A percentile compares a stretch with the other conserved stretches of the same genome.
Conservation (phyloP, 345 rosid species). For the Diplotaxis tenuifolia region DNA sequence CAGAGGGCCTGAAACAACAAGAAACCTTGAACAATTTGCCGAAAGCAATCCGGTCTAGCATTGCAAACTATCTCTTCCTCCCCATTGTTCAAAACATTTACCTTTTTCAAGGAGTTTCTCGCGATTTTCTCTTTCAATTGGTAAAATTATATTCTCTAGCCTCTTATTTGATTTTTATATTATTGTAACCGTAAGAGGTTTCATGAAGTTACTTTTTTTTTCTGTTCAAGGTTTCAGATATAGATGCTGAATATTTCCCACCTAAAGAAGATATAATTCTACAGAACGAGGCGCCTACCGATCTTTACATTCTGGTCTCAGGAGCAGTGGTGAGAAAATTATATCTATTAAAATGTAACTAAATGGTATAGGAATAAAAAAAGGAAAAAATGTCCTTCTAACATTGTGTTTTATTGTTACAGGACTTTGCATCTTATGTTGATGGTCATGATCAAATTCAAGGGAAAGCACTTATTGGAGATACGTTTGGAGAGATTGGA, state of each 20-base stretch:
- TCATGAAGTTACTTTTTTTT: slow-evolving; percentile 18
- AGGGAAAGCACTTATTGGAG: slow-evolving; percentile 65
- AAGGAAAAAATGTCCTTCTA: no score
- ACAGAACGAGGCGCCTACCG: slow-evolving; percentile 78
- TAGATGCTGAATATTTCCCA: slow-evolving; percentile 95
- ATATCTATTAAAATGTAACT: no score
- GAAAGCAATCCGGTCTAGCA: slow-evolving; percentile 89
- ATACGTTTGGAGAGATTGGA: slow-evolving; percentile 79
- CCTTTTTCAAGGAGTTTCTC: slow-evolving; percentile 85
- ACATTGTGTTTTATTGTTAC: slow-evolving; percentile 32
- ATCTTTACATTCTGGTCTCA: slow-evolving; percentile 81
- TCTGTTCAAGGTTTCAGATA: slow-evolving; percentile 61
- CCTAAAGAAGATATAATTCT: slow-evolving; percentile 77
- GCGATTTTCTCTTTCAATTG: slow-evolving; percentile 84
- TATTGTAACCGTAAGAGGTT: not conserved
- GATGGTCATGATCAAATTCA: slow-evolving; percentile 58
- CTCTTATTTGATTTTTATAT: not conserved
- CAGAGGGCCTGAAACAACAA: slow-evolving; percentile 91
- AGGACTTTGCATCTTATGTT: slow-evolving; percentile 50
- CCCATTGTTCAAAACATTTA: slow-evolving; percentile 55
- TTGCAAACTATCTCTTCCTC: slow-evolving; percentile 73
- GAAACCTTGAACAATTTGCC: slow-evolving; percentile 78
- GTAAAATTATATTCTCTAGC: slow-evolving; percentile 38
- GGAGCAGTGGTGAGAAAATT: slow-evolving; percentile 65
- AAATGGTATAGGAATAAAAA: no score